These are phyloP conservation scores for Elsinoe batatas DNA, from an alignment of 2,329 filamentous ascomycete species.

Conservation along the genomic window DNA sequence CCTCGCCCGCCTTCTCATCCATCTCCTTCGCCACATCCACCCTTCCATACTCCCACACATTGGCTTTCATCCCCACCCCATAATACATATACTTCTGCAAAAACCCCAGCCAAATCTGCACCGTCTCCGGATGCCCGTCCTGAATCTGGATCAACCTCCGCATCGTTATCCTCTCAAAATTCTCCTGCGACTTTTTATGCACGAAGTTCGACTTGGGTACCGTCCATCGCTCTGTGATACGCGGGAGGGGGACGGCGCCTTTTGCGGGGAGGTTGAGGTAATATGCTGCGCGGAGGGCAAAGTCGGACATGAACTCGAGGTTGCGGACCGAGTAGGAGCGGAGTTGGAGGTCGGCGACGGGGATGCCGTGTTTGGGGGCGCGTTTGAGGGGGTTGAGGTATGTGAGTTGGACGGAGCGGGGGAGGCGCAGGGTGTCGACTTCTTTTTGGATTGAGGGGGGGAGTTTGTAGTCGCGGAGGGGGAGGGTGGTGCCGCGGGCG, in stretches of 20 bases:
- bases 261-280: conserved; percentile 79
- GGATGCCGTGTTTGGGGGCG: conserved; percentile 63
- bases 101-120: conserved; percentile 88
- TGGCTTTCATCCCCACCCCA: conserved; percentile 98
- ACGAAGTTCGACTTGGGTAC: conserved; percentile 83
- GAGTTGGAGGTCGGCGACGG: conserved; percentile 81
- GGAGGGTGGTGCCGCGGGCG: conserved; percentile 16
- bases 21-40: conserved; percentile 25
- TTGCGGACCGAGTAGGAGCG: conserved; percentile 85
- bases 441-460: conserved; percentile 19
- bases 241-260: conserved; percentile 76
- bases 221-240: conserved; percentile 87
- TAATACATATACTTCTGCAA: conserved; percentile 86
- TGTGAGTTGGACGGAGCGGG: conserved; percentile 72
- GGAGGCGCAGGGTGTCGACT: conserved; percentile 46
- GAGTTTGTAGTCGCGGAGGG: conserved; percentile 16
- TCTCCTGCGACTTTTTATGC: conserved; percentile 95
- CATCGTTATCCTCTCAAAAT: conserved; percentile 86
- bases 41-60: conserved; percentile 79
- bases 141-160: conserved; percentile 83
- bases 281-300: conserved; percentile 87
- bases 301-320: conserved; percentile 89
- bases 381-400: conserved; percentile 78
- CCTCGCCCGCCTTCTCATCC: conserved; percentile 27
- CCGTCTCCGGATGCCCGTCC: conserved; percentile 78